Base-by-base conservation (phyloP, 2,329 filamentous ascomycete genomes). In the Clathrospora elynae region DNA sequence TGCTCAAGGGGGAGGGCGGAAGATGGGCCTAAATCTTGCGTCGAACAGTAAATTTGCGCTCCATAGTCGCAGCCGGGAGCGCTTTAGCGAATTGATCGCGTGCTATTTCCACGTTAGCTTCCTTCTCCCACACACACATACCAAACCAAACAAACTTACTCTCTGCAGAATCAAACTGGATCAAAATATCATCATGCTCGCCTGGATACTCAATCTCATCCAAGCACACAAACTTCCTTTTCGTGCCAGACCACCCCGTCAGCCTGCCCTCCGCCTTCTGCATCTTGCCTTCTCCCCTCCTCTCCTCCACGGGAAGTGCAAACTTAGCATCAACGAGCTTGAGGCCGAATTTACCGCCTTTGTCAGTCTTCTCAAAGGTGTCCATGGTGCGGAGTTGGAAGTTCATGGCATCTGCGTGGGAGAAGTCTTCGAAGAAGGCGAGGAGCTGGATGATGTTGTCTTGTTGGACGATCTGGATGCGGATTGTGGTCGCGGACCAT, bases 321-420 rank as follows among this genome's bases (percentile, higher is more conserved):
- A 96, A 96, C 67, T 96, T 96, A 48, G 90, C 90, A 66, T 96
- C 91, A 17, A 92, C 86, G 51, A 96, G 82, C 65, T 86, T 87
- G 42, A 96, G 73, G 6, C 85, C 85, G 22, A 80, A 81, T 66
- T 90, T 91, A 3, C 69, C 64, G 14, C 61, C 58, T 53, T 73
- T 74, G 40, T 76, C 74, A 11, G 66, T 59, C 36, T 69, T 80
- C 71, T 96, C 90, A 59, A 91, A 92, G 1, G 85, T 79, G 64
- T 96, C 91, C 1, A 88, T 95, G 6, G 84, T 83, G 69, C 91
- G 92, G 46, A 96, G 78, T 19, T 86, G 79, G 66, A 96, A 95
- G 56, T 89, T 90, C 87, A 96, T 90, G 64, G 88, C 89, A 55
- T 89, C 84, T 3, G 90, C 90, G 59, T 95, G 88, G 29, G 82